Conservation (phyloP, 495 filamentous ascomycete species). For the Hypoxylon trugodes region DNA sequence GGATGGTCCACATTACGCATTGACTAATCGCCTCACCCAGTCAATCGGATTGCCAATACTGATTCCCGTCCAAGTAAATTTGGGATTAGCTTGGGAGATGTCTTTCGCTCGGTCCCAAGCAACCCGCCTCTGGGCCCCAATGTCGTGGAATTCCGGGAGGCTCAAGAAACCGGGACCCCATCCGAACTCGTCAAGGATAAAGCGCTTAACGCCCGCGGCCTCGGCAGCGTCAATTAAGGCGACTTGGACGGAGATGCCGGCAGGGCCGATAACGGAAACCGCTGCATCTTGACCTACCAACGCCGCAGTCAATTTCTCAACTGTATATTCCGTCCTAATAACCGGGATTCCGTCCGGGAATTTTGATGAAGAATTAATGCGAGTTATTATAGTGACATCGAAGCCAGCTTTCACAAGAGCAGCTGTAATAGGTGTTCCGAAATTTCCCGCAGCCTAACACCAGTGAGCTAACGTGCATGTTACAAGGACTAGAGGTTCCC, state of each 20-base stretch:
- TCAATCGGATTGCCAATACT: conserved; percentile 53
- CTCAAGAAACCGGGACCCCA: conserved; percentile 47
- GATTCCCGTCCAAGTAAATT: conserved; percentile 55
- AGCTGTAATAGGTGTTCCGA: conserved; percentile 59
- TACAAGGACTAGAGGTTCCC: neutral
- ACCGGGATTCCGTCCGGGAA: conserved; percentile 46
- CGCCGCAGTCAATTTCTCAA: conserved; percentile 48
- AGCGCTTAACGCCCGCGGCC: conserved; percentile 56
- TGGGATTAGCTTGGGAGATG: conserved; percentile 35
- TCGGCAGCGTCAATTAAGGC: conserved; percentile 61
- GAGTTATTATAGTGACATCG: conserved; percentile 59
- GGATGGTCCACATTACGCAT: neutral
- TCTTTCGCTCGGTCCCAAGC: conserved; percentile 50
- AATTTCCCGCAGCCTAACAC: conserved; percentile 59
- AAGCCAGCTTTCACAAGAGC: conserved; percentile 55
- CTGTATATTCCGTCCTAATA: conserved; percentile 53
- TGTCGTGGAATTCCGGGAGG: conserved; percentile 36
- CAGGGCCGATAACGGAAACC: conserved; percentile 48
- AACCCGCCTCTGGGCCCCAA: conserved; percentile 22
- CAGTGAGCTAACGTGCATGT: conserved; percentile 2
- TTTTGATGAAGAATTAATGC: conserved; percentile 44
- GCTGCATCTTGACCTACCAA: conserved; percentile 57
- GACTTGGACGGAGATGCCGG: conserved; percentile 43
- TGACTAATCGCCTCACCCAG: conserved; percentile 42
- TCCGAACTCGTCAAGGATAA: conserved; percentile 64